Base-by-base conservation (phyloP, 257 asterid species). In the Eustoma russellianum region DNA sequence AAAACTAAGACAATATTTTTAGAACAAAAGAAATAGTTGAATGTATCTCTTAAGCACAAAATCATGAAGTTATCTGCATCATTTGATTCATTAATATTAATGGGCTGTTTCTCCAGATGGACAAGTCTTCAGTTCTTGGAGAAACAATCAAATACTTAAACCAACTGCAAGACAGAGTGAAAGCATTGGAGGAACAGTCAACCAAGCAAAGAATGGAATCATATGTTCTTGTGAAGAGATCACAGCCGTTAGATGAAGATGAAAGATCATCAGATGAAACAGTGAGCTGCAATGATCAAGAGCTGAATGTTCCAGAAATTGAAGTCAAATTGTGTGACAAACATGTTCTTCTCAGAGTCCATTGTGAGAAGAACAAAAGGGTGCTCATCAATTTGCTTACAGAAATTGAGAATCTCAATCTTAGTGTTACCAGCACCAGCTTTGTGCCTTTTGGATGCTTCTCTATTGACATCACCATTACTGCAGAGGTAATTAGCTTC, bases 111-210 rank as follows among this genome's bases (percentile, higher is more conserved):
- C 7, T 57, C 13, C 66, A 76, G 80, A 76, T 79, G 80, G 80
- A 73, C 46, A 75, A 73, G 59, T 63, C 77, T 3, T 79, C 76
- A 6, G 69, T 70, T 28, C 72, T 75, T 19, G 85, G 76, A 48
- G 78, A 78, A 34, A 68, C 77, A 50, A 55, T 64, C 24, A 49
- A n/a, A 30, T 64, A 57, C 65, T 34, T 65, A 11, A 65, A 58
- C 50, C 46, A 57, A 6, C 70, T 65, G 11, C 59, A 66, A 28
- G 66, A 52, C n/a, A 11, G 76, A 34, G 78, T 67, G 3, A 64
- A 73, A 16, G 49, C 17, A 11, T 63, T 76, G 18, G 86, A 79
- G 56, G 77, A 70, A 55, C 66, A 56, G 54, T 59, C 74, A 8
- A 16, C 50, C 0, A 59, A 45, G 15, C 54, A 59, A 13, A 69